These are phyloP conservation scores for Hirsutella rhossiliensis DNA, from an alignment of 2,329 filamentous ascomycete genomes.

Conservation along the genomic window DNA sequence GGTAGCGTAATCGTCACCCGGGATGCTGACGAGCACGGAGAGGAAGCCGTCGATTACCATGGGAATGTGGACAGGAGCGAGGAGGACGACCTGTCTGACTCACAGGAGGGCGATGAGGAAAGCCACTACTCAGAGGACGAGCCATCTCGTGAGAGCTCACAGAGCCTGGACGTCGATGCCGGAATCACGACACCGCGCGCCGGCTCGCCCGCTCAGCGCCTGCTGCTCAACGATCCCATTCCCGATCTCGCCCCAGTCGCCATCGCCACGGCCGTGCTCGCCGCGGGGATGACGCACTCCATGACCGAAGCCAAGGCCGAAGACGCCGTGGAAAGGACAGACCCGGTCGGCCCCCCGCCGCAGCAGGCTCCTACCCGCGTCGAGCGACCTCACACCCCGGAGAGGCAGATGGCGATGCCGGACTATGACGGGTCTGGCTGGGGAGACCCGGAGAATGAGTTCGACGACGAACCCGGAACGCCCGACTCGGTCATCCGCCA, in stretches of 20 bases:
- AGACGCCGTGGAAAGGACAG: neutral
- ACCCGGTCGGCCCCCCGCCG: conserved; percentile 5
- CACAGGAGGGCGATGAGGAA: conserved; percentile 27
- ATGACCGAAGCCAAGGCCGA: neutral
- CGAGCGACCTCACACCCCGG: conserved; percentile 37
- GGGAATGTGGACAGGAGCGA: conserved; percentile 22
- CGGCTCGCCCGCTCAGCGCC: conserved; percentile 11
- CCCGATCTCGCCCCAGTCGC: conserved; percentile 21
- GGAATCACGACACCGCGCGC: conserved; percentile 38
- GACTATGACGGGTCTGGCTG: conserved; percentile 53
- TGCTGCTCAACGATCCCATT: conserved; percentile 9
- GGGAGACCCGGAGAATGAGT: conserved; percentile 41
- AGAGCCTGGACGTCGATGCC: conserved; percentile 24
- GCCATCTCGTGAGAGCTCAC: conserved; percentile 10
- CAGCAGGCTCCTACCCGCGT: conserved; percentile 21
- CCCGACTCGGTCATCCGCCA: conserved; percentile 87
- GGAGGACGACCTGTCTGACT: conserved; percentile 49
- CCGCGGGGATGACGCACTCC: neutral
- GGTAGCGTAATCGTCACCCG: conserved; percentile 54
- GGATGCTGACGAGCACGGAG: conserved; percentile 47
- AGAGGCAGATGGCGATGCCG: conserved; percentile 39
- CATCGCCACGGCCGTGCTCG: neutral
- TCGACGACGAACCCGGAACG: conserved; percentile 53
- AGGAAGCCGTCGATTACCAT: conserved; percentile 54
- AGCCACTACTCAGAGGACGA: conserved; percentile 22